phyloP scores from a whole-genome alignment of 768 basidiomycete genomes.

The Boletus bicolor region DNA sequence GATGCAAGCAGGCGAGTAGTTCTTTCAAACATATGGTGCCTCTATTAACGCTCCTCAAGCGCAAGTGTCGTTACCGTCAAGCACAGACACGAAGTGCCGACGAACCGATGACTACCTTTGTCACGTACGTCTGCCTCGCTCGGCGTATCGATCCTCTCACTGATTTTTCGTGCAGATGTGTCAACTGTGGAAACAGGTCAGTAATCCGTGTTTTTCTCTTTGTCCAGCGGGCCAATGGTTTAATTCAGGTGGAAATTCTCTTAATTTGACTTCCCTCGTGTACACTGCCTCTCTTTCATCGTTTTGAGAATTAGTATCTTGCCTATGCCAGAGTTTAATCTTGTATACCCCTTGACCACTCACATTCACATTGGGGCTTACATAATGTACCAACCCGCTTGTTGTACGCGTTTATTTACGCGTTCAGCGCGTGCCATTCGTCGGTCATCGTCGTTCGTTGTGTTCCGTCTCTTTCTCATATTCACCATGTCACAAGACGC shows the following conservation, averaged over 20 bases:
- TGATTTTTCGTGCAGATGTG: slow-evolving; percentile 43
- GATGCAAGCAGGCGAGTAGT: slow-evolving; percentile 78
- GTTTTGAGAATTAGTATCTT: not conserved
- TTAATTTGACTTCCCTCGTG: slow-evolving; percentile 27
- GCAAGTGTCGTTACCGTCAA: slow-evolving; percentile 90
- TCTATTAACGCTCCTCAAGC: slow-evolving; percentile 34
- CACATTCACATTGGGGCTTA: slow-evolving; percentile 6
- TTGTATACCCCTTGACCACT: slow-evolving; percentile 19
- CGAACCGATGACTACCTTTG: slow-evolving; percentile 98
- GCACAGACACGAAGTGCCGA: slow-evolving; percentile 97
- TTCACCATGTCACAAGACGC: slow-evolving; percentile 26
- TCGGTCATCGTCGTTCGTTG: not conserved
- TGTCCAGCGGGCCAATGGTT: not conserved
- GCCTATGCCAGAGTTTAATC: slow-evolving; percentile 9
- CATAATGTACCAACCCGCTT: slow-evolving; percentile 13
- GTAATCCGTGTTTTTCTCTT: slow-evolving; percentile 4
- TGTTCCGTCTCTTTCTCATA: not conserved
- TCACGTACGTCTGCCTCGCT: slow-evolving; percentile 55
- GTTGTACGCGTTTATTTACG: slow-evolving; percentile 17
- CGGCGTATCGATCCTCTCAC: not conserved
- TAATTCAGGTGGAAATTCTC: slow-evolving; percentile 60
- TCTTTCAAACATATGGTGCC: not conserved
- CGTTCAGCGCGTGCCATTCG: slow-evolving; percentile 3
- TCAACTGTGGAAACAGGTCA: slow-evolving; percentile 61
- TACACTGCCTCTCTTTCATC: slow-evolving; percentile 5